Conservation (phyloP, 352 stramenopile genomes). For the Globisporangium carolinianum region DNA sequence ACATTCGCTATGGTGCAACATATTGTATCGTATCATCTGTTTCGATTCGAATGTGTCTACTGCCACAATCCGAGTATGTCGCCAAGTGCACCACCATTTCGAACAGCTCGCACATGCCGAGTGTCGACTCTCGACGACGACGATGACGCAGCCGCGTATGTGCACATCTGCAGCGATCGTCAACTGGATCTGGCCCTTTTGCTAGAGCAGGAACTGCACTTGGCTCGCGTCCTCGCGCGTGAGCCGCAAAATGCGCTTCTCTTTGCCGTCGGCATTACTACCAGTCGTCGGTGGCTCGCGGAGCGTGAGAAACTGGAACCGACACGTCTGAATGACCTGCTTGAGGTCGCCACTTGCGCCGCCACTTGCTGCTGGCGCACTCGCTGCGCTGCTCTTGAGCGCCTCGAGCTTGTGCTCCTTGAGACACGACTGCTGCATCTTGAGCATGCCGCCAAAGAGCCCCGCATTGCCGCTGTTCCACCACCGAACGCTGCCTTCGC, state of each 20-base stretch:
- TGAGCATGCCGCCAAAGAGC: constrained; percentile 78
- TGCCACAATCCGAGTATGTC: too few relatives aligned
- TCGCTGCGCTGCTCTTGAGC: constrained; percentile 27
- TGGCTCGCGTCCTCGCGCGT: constrained; percentile 77
- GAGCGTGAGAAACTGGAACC: constrained; percentile 70
- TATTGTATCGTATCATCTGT: not conserved
- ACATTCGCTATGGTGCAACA: not conserved
- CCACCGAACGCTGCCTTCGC: constrained; percentile 73
- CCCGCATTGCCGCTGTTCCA: constrained; percentile 80
- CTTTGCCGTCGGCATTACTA: constrained; percentile 12
- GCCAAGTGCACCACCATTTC: too few relatives aligned
- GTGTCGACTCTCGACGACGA: too few relatives aligned
- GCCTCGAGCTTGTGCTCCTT: constrained; percentile 75
- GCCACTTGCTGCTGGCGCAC: constrained; percentile 42
- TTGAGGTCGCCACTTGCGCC: constrained; percentile 61
- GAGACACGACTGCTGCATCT: constrained; percentile 84
- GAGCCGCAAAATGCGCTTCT: constrained; percentile 56
- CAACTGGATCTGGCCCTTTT: too few relatives aligned
- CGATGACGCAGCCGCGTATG: too few relatives aligned
- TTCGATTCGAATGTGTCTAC: not conserved
- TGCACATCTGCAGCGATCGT: too few relatives aligned
- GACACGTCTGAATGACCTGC: constrained; percentile 81
- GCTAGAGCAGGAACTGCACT: constrained; percentile 71
- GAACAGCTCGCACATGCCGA: too few relatives aligned
- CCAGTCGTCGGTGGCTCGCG: constrained; percentile 26